Evolutionary conservation across 176 grass and related monocot genomes (phyloP).

Genomic region (Eragrostis nindensis): DNA sequence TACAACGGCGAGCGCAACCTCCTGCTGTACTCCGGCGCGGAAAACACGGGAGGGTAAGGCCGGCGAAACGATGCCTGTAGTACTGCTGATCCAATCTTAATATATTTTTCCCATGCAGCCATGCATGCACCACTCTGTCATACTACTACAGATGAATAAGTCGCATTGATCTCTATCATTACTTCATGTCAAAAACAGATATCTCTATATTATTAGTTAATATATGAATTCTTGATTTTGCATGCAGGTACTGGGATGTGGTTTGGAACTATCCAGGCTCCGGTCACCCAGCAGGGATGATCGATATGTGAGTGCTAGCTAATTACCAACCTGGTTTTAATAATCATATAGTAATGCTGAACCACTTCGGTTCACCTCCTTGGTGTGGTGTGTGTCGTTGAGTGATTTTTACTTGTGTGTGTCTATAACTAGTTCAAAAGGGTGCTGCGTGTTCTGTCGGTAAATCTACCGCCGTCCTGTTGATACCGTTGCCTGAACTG

Average conservation of each 20-base stretch:
- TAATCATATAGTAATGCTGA: neutral
- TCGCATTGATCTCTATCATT: no score
- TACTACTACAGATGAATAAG: no score
- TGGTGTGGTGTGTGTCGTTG: neutral
- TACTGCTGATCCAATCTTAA: neutral
- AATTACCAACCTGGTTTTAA: neutral
- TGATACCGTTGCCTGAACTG: neutral
- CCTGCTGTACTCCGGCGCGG: neutral
- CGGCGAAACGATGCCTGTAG: neutral
- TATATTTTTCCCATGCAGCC: neutral
- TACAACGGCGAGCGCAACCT: slow-evolving; percentile 63
- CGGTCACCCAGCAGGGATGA: slow-evolving; percentile 22
- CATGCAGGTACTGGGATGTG: slow-evolving; percentile 72
- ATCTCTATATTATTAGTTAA: no score
- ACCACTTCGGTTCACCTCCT: slow-evolving; percentile 12
- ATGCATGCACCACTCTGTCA: no score
- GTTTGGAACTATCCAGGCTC: slow-evolving; percentile 50
- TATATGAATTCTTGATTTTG: neutral
- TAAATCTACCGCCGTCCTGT: neutral
- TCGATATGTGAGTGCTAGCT: slow-evolving; percentile 52
- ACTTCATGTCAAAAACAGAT: no score
- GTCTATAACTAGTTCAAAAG: neutral
- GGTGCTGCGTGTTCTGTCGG: neutral
- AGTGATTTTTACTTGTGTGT: neutral
- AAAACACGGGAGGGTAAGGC: slow-evolving; percentile 50